phyloP scores from a whole-genome alignment of 371 early-diverging fungal genomes.

The Saksenaea oblongispora region DNA sequence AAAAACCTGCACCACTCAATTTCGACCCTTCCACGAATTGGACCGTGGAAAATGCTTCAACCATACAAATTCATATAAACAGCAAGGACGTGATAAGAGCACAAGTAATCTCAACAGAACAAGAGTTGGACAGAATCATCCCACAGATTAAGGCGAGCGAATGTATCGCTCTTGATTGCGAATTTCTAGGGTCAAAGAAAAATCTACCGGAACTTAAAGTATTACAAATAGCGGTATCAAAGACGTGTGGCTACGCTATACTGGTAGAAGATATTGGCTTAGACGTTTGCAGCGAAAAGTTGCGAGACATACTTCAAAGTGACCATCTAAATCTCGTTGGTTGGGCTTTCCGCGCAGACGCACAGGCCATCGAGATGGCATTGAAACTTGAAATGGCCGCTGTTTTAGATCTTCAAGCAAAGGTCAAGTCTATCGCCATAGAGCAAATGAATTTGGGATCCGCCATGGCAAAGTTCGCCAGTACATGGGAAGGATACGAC shows the following conservation, averaged over 20 bases:
- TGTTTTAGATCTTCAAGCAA: conserved; percentile 44
- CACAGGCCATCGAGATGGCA: conserved; percentile 35
- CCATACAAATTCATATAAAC: conserved; percentile 7
- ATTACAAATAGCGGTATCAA: conserved; percentile 42
- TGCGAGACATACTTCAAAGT: conserved; percentile 12
- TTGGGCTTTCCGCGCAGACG: conserved; percentile 44
- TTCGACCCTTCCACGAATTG: conserved; percentile 27
- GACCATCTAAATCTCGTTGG: conserved; percentile 23
- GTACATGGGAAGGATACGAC: conserved; percentile 30
- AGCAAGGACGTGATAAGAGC: conserved; percentile 9
- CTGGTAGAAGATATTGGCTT: conserved; percentile 41
- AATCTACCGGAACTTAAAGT: conserved; percentile 36
- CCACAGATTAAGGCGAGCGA: conserved; percentile 9
- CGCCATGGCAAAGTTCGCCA: conserved; percentile 31
- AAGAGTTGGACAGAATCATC: conserved; percentile 22
- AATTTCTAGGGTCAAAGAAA: conserved; percentile 36
- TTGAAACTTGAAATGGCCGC: conserved; percentile 21
- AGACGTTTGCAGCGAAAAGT: conserved; percentile 20
- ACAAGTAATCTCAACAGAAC: conserved; percentile 27
- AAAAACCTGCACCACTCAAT: not conserved
- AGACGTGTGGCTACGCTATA: conserved; percentile 40
- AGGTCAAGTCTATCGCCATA: conserved; percentile 21
- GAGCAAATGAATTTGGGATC: conserved; percentile 27
- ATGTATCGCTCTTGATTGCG: conserved; percentile 42
- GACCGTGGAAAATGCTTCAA: conserved; percentile 11